Conservation (phyloP, 106 monocot species). For the Amphibolis antarctica region DNA sequence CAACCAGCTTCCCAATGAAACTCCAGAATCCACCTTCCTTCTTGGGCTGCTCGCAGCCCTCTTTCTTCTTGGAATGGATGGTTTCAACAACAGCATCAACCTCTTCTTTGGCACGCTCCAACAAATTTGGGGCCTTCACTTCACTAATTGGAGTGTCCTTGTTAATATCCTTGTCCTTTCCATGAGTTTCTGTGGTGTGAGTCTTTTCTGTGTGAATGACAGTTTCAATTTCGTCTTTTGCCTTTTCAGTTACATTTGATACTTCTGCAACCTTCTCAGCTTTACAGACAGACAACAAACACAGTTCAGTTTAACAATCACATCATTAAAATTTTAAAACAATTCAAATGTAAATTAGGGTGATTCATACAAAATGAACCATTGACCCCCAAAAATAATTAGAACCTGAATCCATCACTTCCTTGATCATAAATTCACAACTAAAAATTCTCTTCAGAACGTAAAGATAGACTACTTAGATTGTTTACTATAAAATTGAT, state of each 20-base stretch:
- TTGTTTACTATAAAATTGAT: too few relatives aligned
- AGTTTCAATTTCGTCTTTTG: conserved; percentile 40
- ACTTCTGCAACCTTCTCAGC: conserved; percentile 21
- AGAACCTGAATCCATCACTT: too few relatives aligned
- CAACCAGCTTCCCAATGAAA: conserved; percentile 24
- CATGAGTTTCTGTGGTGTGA: conserved; percentile 68
- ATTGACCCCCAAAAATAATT: too few relatives aligned
- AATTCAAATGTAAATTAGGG: too few relatives aligned
- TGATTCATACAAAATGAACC: too few relatives aligned
- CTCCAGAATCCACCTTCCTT: conserved; percentile 16
- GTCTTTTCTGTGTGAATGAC: conserved; percentile 26
- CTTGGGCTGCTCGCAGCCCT: conserved; percentile 3
- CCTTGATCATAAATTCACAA: too few relatives aligned
- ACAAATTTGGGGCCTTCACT: conserved; percentile 55
- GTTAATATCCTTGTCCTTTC: conserved; percentile 50
- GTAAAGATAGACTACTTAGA: too few relatives aligned
- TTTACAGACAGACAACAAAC: background rate
- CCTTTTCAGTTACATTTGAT: conserved; percentile 36
- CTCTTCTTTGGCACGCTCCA: conserved; percentile 79
- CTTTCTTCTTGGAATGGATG: conserved; percentile 43
- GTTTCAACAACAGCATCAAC: conserved; percentile 62
- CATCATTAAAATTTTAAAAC: too few relatives aligned
- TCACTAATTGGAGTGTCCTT: conserved; percentile 58
- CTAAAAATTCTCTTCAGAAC: too few relatives aligned
- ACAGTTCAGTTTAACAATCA: too few relatives aligned